These are phyloP conservation scores for Fusarium floridanum DNA, from an alignment of 2,329 filamentous ascomycete genomes.

Conservation along the genomic window DNA sequence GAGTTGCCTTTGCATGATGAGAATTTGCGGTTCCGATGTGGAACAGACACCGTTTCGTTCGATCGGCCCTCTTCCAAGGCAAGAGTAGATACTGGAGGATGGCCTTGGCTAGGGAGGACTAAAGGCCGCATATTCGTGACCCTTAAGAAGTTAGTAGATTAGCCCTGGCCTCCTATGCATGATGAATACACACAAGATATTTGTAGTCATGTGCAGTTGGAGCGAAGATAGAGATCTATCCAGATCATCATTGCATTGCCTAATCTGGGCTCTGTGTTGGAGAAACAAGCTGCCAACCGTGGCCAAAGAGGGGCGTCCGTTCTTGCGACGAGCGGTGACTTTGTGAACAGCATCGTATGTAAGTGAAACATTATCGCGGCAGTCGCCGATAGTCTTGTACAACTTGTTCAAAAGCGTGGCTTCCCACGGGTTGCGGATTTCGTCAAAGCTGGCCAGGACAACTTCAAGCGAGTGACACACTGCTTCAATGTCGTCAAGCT, in stretches of 20 bases:
- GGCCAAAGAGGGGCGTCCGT: not conserved
- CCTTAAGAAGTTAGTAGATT: not conserved
- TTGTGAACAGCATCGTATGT: not conserved
- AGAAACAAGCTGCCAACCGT: slow-evolving; percentile 1
- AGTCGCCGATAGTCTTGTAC: not conserved
- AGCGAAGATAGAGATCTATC: not conserved
- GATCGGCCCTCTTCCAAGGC: not conserved
- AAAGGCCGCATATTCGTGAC: not conserved
- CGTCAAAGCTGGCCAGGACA: not conserved
- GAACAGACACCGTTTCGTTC: no score
- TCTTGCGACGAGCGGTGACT: not conserved
- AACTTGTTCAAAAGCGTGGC: not conserved
- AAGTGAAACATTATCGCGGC: not conserved
- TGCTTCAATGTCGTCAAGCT: slow-evolving; percentile 5
- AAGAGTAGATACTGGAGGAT: not conserved
- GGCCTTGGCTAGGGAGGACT: no score
- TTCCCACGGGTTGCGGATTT: not conserved
- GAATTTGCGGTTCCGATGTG: not conserved
- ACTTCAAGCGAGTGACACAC: slow-evolving; percentile 7
- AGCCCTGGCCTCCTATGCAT: not conserved
- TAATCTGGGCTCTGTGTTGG: not conserved
- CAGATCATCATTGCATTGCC: not conserved
- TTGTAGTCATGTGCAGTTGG: not conserved
- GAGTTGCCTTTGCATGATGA: not conserved
- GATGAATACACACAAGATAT: not conserved